Evolutionary conservation across 2,329 filamentous ascomycete species (phyloP).

Genomic region (Fusarium lateritium): DNA sequence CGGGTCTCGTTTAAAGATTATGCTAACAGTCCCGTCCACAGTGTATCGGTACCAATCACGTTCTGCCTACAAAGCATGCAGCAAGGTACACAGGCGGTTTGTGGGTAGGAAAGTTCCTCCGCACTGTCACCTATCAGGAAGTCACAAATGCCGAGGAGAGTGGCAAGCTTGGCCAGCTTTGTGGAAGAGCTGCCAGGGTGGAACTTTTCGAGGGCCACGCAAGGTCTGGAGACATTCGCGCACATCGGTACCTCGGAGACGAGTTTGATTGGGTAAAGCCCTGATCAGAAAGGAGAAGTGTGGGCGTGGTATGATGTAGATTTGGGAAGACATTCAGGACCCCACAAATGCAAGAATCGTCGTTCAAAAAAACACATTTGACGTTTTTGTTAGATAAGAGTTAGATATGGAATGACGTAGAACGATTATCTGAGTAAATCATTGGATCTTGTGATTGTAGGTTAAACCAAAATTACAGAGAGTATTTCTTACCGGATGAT

Average conservation of each 20-base stretch:
- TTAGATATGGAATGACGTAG: no score
- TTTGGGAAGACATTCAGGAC: no score
- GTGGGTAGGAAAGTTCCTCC: conserved; percentile 2
- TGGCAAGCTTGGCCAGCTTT: conserved; percentile 5
- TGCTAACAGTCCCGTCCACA: not conserved
- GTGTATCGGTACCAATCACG: conserved; percentile 1
- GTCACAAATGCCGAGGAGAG: not conserved
- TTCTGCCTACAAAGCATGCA: not conserved
- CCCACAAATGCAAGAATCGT: no score
- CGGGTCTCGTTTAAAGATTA: fast-evolving
- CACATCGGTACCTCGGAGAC: not conserved
- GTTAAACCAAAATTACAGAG: no score
- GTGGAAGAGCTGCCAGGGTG: not conserved
- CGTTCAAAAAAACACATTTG: no score
- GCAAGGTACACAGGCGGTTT: conserved; percentile 4
- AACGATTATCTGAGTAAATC: no score
- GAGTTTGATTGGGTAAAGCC: not conserved
- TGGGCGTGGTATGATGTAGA: no score
- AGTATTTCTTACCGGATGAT: no score
- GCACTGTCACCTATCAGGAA: conserved; percentile 6
- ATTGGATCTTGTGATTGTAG: no score
- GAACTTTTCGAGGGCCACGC: conserved; percentile 4
- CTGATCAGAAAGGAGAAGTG: not conserved
- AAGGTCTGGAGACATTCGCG: not conserved
- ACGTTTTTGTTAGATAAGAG: no score